Conservation (phyloP, 2,329 filamentous ascomycete genomes). For the Penicillium griseofulvum region DNA sequence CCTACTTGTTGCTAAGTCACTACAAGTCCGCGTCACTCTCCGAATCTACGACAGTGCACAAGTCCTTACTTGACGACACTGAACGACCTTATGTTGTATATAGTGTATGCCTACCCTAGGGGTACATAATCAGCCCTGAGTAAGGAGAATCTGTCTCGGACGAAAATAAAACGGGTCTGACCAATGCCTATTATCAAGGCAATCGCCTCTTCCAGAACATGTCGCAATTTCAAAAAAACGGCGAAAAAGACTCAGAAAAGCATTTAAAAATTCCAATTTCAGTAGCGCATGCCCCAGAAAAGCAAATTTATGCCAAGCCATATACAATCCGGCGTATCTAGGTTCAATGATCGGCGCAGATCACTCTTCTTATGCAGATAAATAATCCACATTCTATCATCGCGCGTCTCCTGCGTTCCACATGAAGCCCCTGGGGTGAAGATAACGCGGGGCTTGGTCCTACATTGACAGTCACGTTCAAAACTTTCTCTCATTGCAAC, state of each 20-base stretch:
- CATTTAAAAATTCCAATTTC: neutral
- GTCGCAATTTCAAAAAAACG: neutral
- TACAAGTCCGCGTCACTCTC: neutral
- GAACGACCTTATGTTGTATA: neutral
- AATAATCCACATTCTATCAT: slow-evolving; percentile 30
- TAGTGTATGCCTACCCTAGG: neutral
- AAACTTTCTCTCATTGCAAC: slow-evolving; percentile 15
- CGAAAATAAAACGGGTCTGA: neutral
- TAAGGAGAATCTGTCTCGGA: slow-evolving; percentile 8
- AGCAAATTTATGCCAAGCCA: slow-evolving; percentile 16
- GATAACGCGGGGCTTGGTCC: slow-evolving; percentile 26
- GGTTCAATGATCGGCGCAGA: slow-evolving; percentile 28
- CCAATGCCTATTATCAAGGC: neutral
- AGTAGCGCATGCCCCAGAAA: slow-evolving; percentile 4
- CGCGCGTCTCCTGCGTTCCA: slow-evolving; percentile 26
- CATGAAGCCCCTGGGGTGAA: slow-evolving; percentile 24
- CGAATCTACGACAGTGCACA: neutral
- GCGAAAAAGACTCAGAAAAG: neutral
- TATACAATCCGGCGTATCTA: slow-evolving; percentile 13
- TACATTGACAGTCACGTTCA: slow-evolving; percentile 15
- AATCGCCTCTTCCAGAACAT: neutral
- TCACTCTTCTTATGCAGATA: slow-evolving; percentile 16
- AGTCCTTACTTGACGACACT: slow-evolving; percentile 1
- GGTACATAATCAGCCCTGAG: neutral
- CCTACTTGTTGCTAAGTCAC: neutral